phyloP scores from a whole-genome alignment of 179 eudicot species.

The Amaranthus tricolor region DNA sequence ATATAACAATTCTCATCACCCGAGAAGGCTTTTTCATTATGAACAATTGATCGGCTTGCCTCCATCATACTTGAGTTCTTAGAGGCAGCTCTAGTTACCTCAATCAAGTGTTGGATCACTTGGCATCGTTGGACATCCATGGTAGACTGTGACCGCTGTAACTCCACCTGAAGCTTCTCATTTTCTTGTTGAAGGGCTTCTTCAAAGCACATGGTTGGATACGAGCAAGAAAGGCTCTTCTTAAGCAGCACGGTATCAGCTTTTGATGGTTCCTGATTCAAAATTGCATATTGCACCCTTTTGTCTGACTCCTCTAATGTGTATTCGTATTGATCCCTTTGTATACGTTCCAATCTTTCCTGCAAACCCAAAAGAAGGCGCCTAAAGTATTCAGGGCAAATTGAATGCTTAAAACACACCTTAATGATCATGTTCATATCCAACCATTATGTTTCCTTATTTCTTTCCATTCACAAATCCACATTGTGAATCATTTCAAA shows the following conservation, averaged over 20 bases:
- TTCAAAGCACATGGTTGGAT: conserved; percentile 25
- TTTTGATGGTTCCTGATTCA: conserved; percentile 49
- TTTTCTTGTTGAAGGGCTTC: conserved; percentile 29
- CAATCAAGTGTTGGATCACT: conserved; percentile 34
- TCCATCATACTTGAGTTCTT: conserved; percentile 24
- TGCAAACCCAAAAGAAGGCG: conserved; percentile 19
- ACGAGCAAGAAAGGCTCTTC: conserved; percentile 37
- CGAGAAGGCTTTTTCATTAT: conserved; percentile 17
- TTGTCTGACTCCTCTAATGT: conserved; percentile 76
- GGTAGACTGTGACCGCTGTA: conserved; percentile 23
- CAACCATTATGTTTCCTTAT: background rate
- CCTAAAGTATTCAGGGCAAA: background rate
- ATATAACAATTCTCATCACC: conserved; percentile 17
- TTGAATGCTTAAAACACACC: background rate
- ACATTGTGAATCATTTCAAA: background rate
- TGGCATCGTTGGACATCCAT: conserved; percentile 27
- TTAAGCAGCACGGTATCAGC: conserved; percentile 49
- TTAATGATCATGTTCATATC: background rate
- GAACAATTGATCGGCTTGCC: conserved; percentile 3
- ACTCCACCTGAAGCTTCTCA: conserved; percentile 29
- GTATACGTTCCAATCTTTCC: conserved; percentile 70
- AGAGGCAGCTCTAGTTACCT: conserved; percentile 30
- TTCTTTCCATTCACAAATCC: background rate
- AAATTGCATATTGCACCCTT: conserved; percentile 56
- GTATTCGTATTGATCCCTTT: conserved; percentile 66